These are phyloP conservation scores for Metarhizium brunneum DNA, from an alignment of 2,329 filamentous ascomycete genomes.

Conservation along the genomic window DNA sequence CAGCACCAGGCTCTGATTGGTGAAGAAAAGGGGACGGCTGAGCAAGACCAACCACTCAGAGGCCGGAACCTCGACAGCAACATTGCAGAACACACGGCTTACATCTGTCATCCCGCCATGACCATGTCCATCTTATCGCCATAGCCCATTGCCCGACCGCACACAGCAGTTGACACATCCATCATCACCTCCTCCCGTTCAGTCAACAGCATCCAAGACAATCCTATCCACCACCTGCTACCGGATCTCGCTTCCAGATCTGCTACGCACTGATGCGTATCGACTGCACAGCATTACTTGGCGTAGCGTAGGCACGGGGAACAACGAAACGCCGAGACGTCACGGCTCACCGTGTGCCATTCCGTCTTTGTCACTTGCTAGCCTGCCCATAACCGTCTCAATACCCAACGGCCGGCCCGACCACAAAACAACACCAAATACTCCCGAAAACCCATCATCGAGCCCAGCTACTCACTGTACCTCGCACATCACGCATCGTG, in stretches of 20 bases:
- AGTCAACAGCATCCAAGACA: not conserved
- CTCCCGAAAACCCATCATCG: not conserved
- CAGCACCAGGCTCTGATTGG: too few species aligned
- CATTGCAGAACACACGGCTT: not conserved
- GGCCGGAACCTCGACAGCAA: too few species aligned
- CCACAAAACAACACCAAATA: not conserved
- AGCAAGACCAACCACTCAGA: too few species aligned
- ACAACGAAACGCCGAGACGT: not conserved
- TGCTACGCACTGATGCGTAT: not conserved
- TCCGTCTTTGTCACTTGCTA: not conserved
- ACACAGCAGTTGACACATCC: not conserved
- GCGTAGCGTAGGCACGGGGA: not conserved
- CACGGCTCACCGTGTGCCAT: not conserved
- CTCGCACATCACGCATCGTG: not conserved
- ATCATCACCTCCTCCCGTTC: not conserved
- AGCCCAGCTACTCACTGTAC: not conserved
- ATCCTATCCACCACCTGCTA: not conserved
- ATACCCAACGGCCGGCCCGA: slow-evolving; percentile 3
- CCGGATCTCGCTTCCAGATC: not conserved
- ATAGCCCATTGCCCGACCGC: not conserved
- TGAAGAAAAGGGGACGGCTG: too few species aligned
- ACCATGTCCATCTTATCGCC: not conserved
- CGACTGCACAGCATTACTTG: not conserved
- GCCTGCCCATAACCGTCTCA: not conserved
- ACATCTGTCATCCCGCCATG: slow-evolving; percentile 3